Percentiles rank a stretch among this genome's conserved stretches.
phyloP scores from a whole-genome alignment of 1,139 yeast species.

The Komagataea norvegica region DNA sequence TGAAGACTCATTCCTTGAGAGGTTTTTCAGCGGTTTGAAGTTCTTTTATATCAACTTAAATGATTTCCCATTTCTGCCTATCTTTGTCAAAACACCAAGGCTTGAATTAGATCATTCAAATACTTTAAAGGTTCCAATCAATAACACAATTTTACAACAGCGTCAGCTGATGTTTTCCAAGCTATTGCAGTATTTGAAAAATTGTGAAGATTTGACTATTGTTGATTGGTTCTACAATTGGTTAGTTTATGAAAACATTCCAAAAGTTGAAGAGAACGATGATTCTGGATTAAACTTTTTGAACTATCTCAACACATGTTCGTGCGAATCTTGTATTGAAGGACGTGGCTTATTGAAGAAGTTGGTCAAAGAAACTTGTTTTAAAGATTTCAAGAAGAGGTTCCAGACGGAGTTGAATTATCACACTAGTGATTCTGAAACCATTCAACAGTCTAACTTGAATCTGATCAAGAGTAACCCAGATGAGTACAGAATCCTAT shows the following conservation, averaged over 20 bases:
- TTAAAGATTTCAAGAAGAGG: conserved; percentile 25
- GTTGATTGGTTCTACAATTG: conserved; percentile 29
- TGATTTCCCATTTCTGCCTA: conserved; percentile 26
- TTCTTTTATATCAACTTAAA: conserved; percentile 24
- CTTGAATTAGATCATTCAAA: conserved; percentile 16
- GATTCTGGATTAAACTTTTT: conserved; percentile 20
- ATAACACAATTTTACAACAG: conserved; percentile 13
- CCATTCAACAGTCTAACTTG: conserved; percentile 5
- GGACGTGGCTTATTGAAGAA: conserved; percentile 19
- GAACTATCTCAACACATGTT: conserved; percentile 22
- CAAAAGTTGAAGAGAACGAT: conserved; percentile 13
- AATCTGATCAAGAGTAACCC: conserved; percentile 17
- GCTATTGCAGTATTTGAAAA: conserved; percentile 13
- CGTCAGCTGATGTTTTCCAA: conserved; percentile 23
- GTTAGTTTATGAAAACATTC: conserved; percentile 25
- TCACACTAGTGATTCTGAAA: background rate
- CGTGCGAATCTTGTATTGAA: conserved; percentile 18
- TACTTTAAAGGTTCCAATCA: conserved; percentile 21
- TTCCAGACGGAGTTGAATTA: conserved; percentile 20
- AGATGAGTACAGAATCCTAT: conserved; percentile 23
- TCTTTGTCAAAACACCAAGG: conserved; percentile 20
- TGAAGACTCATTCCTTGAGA: conserved; percentile 13
- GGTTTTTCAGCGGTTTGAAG: conserved; percentile 18
- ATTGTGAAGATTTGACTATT: conserved; percentile 16
- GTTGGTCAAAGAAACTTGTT: conserved; percentile 16